Percentiles rank a stretch among this genome's conserved stretches.
phyloP scores from a whole-genome alignment of 129 eudicot genomes.

The Ambrosia trifida region DNA sequence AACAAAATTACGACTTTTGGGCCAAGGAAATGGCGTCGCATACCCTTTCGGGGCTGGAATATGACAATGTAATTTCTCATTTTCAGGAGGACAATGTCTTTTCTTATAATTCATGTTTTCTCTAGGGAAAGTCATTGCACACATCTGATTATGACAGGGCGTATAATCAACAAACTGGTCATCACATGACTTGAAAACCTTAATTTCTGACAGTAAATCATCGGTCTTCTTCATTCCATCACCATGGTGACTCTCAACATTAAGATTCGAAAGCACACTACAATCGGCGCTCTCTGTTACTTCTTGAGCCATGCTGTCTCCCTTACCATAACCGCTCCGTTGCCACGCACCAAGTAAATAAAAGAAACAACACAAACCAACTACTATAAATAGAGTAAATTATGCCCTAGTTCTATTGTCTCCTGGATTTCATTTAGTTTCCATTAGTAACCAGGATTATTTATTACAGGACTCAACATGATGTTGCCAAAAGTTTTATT shows the following conservation, averaged over 20 bases:
- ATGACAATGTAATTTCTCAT: conserved; percentile 69
- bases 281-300: conserved; percentile 57
- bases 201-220: conserved; percentile 10
- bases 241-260: conserved; percentile 55
- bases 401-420: conserved; percentile 57
- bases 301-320: conserved; percentile 66
- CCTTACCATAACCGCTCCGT: conserved; percentile 65
- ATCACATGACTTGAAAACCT: conserved; percentile 50
- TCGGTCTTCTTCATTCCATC: conserved; percentile 26
- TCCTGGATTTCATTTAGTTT: conserved; percentile 65
- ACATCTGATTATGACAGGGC: conserved; percentile 82
- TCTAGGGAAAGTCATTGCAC: conserved; percentile 79
- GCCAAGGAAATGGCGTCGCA: conserved; percentile 76
- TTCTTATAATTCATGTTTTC: conserved; percentile 82
- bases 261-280: conserved; percentile 50
- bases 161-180: conserved; percentile 62
- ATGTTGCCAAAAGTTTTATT: too few species aligned
- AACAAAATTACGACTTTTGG: conserved; percentile 74
- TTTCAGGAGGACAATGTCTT: conserved; percentile 79
- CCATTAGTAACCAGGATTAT: conserved; percentile 51
- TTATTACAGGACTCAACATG: conserved; percentile 15
- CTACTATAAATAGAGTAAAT: conserved; percentile 47
- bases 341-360: conserved; percentile 70
- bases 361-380: conserved; percentile 66
- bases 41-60: conserved; percentile 89